phyloP scores from a whole-genome alignment of 2,329 filamentous ascomycete genomes.

The Polychaeton citri region DNA sequence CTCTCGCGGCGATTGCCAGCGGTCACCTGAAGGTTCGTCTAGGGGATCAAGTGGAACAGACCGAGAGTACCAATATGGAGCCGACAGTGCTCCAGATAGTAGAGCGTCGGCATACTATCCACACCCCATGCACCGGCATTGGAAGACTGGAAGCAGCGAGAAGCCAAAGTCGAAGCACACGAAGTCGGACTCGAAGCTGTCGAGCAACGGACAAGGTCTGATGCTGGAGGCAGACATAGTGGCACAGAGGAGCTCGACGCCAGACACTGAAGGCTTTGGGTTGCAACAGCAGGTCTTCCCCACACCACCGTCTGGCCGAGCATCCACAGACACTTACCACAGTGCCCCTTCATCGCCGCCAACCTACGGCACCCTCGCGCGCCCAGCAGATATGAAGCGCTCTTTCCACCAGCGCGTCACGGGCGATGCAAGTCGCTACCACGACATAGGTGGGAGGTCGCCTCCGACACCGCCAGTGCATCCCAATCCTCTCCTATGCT shows the following conservation, averaged over 20 bases:
- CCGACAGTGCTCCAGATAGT: conserved; percentile 4
- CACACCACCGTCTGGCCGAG: background rate
- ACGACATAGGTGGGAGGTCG: background rate
- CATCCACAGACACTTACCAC: conserved; percentile 5
- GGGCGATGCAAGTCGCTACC: background rate
- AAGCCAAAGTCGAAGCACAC: conserved; percentile 2
- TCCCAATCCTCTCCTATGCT: too few species aligned
- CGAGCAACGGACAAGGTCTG: background rate
- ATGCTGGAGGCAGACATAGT: conserved; percentile 11
- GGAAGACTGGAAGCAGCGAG: conserved; percentile 1
- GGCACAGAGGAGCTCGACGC: conserved; percentile 8
- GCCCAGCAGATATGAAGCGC: background rate
- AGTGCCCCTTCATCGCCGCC: conserved; percentile 7
- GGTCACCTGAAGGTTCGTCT: background rate
- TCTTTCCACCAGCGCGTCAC: background rate
- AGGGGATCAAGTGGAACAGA: conserved; percentile 1
- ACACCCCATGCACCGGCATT: conserved; percentile 10
- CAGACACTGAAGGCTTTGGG: conserved; percentile 1
- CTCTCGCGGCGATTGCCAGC: background rate
- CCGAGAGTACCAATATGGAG: too few species aligned
- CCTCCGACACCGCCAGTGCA: too few species aligned
- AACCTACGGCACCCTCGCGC: background rate
- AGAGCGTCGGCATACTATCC: conserved; percentile 11
- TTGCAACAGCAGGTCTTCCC: background rate
- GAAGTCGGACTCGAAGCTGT: background rate